phyloP scores from a whole-genome alignment of 768 basidiomycete genomes.

The Kwoniella pini region DNA sequence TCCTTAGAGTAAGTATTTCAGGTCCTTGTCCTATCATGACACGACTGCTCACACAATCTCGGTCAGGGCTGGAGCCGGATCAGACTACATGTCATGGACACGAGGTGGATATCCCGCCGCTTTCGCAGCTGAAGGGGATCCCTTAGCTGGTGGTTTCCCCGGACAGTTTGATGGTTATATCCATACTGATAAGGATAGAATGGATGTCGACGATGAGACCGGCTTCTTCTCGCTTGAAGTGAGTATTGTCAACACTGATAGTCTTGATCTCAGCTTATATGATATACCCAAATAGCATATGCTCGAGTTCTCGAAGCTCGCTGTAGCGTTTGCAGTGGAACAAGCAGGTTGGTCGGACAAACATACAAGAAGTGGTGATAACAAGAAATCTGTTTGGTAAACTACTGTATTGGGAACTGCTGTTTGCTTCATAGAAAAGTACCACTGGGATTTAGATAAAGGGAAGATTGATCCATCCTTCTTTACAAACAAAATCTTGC shows the following conservation, averaged over 20 bases:
- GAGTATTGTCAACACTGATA: slow-evolving; percentile 7
- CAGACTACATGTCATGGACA: slow-evolving; percentile 43
- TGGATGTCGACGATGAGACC: slow-evolving; percentile 31
- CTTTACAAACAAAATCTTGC: too few relatives aligned
- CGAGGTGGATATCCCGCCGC: slow-evolving; percentile 29
- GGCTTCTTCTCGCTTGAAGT: slow-evolving; percentile 37
- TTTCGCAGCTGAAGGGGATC: slow-evolving; percentile 35
- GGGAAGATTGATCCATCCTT: too few relatives aligned
- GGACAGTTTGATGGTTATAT: slow-evolving; percentile 36
- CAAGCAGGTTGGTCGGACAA: slow-evolving; percentile 41
- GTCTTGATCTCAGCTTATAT: too few relatives aligned
- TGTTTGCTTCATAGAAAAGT: too few relatives aligned
- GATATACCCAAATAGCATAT: slow-evolving; percentile 62
- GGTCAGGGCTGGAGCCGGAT: slow-evolving; percentile 12
- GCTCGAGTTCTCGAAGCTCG: slow-evolving; percentile 74
- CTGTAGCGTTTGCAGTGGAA: slow-evolving; percentile 73
- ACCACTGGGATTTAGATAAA: too few relatives aligned
- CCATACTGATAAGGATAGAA: slow-evolving; percentile 31
- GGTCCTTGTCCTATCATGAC: too few relatives aligned
- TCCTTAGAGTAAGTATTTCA: slow-evolving; percentile 20
- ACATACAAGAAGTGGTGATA: slow-evolving; percentile 22
- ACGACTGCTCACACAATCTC: background rate
- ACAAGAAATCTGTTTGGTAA: slow-evolving; percentile 7
- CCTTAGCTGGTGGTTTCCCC: slow-evolving; percentile 17
- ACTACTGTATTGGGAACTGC: too few relatives aligned